Evolutionary conservation across 345 rosid species (phyloP).

Genomic region (Arabis hirsuta): DNA sequence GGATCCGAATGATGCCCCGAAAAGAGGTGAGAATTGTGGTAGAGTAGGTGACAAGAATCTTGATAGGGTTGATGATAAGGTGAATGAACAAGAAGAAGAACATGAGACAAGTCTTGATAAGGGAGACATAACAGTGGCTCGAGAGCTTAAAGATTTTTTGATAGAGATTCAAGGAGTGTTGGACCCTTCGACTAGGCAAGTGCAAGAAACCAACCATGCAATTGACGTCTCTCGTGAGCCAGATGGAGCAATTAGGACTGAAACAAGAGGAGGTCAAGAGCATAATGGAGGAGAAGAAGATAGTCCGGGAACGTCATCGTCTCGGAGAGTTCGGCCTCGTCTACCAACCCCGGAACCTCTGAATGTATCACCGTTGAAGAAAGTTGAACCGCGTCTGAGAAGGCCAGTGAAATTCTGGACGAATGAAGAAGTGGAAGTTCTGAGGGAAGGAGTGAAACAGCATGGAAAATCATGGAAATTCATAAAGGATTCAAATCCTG

Average conservation of each 20-base stretch:
- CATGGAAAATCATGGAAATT: slow-evolving; percentile 29
- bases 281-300: not conserved
- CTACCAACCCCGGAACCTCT: slow-evolving; percentile 31
- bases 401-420: slow-evolving; percentile 32
- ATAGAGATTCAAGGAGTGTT: slow-evolving; percentile 12
- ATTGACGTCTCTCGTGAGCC: slow-evolving; percentile 15
- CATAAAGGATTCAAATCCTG: slow-evolving; percentile 27
- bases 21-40: too few species aligned
- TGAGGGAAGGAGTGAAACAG: slow-evolving; percentile 36
- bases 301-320: slow-evolving; percentile 27
- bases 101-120: slow-evolving; percentile 5
- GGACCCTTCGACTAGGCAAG: not conserved
- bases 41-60: not conserved
- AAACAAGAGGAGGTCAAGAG: not conserved
- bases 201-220: slow-evolving; percentile 2
- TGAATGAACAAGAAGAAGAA: not conserved
- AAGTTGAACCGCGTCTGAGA: slow-evolving; percentile 9
- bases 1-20: not conserved
- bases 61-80: not conserved
- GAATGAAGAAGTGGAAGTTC: slow-evolving; percentile 22
- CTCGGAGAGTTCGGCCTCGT: slow-evolving; percentile 25
- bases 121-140: not conserved
- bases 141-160: slow-evolving; percentile 30
- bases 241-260: not conserved
- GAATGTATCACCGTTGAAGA: slow-evolving; percentile 28